Evolutionary conservation across 179 eudicot species (phyloP).

Genomic region (Carnegiea gigantea): DNA sequence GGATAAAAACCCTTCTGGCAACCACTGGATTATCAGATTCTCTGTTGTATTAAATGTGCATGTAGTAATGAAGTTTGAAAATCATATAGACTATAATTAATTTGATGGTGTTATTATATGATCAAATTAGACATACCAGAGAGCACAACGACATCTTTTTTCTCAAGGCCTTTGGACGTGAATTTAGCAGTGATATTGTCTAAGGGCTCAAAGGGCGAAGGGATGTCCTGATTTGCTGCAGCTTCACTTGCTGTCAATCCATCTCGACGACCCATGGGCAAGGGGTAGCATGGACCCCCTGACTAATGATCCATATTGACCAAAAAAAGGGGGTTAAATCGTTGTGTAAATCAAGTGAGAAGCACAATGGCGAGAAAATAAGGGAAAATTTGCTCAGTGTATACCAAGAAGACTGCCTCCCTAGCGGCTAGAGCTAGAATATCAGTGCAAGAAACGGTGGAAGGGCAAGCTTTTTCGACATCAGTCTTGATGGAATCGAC

Average conservation of each 20-base stretch:
- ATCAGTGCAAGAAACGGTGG: constrained; percentile 68
- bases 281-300: constrained; percentile 55
- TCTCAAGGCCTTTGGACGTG: constrained; percentile 54
- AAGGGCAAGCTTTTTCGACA: constrained; percentile 63
- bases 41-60: no score
- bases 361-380: neutral
- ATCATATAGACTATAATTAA: no score
- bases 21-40: no score
- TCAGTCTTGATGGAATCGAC: constrained; percentile 53
- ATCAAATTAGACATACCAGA: constrained; percentile 41
- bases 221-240: constrained; percentile 55
- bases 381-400: neutral
- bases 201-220: constrained; percentile 68
- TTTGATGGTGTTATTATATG: no score
- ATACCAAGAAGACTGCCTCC: constrained; percentile 54
- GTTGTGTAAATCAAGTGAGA: neutral
- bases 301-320: constrained; percentile 20
- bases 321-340: neutral
- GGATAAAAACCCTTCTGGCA: no score
- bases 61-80: no score
- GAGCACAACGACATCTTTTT: constrained; percentile 62
- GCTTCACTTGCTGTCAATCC: constrained; percentile 49
- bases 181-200: constrained; percentile 67
- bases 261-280: constrained; percentile 67
- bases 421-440: constrained; percentile 60